These are phyloP conservation scores for Capsicum rhomboideum DNA, from an alignment of 257 asterid genomes.

Conservation along the genomic window DNA sequence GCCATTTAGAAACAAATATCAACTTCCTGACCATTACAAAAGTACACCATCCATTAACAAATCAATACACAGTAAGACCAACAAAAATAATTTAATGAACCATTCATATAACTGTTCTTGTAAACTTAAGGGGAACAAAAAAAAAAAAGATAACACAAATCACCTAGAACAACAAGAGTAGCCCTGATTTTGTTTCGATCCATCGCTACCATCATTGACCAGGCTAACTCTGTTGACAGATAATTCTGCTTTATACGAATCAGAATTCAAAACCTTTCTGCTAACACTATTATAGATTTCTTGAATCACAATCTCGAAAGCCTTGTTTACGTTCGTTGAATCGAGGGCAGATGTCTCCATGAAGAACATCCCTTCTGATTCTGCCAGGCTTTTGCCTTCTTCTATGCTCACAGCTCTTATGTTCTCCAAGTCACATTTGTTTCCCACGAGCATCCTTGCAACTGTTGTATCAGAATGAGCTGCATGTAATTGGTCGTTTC, in stretches of 20 bases:
- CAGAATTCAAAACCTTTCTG: constrained; percentile 62
- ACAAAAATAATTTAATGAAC: constrained; percentile 4
- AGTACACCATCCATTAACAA: background rate
- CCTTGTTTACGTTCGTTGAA: constrained; percentile 45
- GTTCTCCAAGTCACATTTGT: constrained; percentile 43
- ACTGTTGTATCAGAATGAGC: constrained; percentile 58
- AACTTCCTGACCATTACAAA: background rate
- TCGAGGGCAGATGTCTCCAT: constrained; percentile 67
- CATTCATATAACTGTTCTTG: background rate
- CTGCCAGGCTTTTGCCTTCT: constrained; percentile 55
- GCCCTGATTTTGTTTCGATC: constrained; percentile 28
- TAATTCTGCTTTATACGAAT: constrained; percentile 48
- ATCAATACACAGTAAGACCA: background rate
- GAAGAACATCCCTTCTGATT: constrained; percentile 54
- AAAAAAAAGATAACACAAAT: background rate
- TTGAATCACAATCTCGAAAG: constrained; percentile 45
- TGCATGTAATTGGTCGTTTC: constrained; percentile 18
- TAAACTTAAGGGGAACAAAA: background rate
- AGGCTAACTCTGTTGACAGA: constrained; percentile 51
- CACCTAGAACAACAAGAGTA: constrained; percentile 54
- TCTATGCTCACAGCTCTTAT: constrained; percentile 48
- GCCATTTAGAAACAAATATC: background rate
- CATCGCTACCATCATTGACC: constrained; percentile 29
- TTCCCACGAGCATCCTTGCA: constrained; percentile 56
- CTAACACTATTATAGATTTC: constrained; percentile 54